Conservation (phyloP, 176 grass and related monocot species). For the Carex pumila region DNA sequence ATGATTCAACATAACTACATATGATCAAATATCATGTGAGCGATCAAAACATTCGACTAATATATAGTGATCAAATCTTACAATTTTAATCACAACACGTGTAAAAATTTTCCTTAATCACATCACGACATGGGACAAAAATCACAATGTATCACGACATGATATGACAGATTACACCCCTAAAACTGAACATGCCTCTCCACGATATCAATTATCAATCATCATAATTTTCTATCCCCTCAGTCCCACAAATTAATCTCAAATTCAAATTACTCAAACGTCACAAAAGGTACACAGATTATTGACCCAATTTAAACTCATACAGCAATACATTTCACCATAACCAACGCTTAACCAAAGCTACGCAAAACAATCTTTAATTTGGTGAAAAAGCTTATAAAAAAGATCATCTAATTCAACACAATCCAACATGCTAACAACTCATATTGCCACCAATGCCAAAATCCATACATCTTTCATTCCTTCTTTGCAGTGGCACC, state of each 20-base stretch:
- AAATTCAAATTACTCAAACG: background rate
- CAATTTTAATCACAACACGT: too few relatives aligned
- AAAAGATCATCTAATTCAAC: background rate
- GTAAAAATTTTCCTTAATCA: too few relatives aligned
- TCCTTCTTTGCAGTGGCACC: background rate
- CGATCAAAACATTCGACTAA: too few relatives aligned
- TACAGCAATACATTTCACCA: background rate
- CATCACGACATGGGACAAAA: too few relatives aligned
- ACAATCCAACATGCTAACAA: background rate
- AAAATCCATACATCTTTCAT: background rate
- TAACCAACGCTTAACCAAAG: background rate
- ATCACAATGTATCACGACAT: too few relatives aligned
- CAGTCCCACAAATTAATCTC: background rate
- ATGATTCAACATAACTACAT: too few relatives aligned
- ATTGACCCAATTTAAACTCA: background rate
- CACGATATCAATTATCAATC: background rate
- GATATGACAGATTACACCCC: too few relatives aligned
- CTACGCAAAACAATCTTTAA: background rate
- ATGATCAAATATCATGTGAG: too few relatives aligned
- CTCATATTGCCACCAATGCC: background rate
- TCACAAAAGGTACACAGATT: background rate
- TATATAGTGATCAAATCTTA: too few relatives aligned
- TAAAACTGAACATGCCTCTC: background rate
- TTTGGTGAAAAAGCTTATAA: background rate
- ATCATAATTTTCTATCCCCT: background rate